A percentile compares a stretch with the other conserved stretches of the same genome.
Conservation (phyloP, 257 asterid species). For the Forsythia viridissima region DNA sequence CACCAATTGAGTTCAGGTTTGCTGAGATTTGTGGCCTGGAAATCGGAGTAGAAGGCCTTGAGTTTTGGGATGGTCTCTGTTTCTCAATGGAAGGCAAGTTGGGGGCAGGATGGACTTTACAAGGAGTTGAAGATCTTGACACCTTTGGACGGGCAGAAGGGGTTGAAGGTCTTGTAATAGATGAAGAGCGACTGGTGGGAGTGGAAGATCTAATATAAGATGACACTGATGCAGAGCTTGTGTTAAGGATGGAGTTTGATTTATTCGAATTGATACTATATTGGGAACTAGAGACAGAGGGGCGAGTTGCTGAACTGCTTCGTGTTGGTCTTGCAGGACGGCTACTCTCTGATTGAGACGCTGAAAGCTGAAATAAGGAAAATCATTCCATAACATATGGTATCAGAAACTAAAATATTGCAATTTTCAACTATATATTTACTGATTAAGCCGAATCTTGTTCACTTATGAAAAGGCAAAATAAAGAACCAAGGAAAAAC, state of each 20-base stretch:
- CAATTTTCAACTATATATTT: background rate
- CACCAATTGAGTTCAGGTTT: slow-evolving; percentile 50
- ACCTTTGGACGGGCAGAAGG: slow-evolving; percentile 68
- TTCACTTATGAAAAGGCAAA: slow-evolving; percentile 9
- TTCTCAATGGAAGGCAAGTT: slow-evolving; percentile 57
- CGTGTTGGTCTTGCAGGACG: slow-evolving; percentile 69
- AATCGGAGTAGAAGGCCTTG: slow-evolving; percentile 97
- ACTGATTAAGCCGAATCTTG: slow-evolving; percentile 2
- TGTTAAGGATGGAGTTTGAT: slow-evolving; percentile 72
- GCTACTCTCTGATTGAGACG: slow-evolving; percentile 79
- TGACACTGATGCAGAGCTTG: slow-evolving; percentile 95
- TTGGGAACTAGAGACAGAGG: slow-evolving; percentile 74
- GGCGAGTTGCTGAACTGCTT: slow-evolving; percentile 84
- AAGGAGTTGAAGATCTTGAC: slow-evolving; percentile 89
- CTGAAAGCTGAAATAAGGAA: slow-evolving; percentile 71
- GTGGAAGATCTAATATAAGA: slow-evolving; percentile 95
- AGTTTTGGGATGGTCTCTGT: slow-evolving; percentile 72
- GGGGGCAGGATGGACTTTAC: slow-evolving; percentile 60
- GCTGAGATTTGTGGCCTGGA: slow-evolving; percentile 77
- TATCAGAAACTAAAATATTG: background rate
- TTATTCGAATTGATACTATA: slow-evolving; percentile 66
- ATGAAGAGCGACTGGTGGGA: slow-evolving; percentile 68
- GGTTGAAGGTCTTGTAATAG: slow-evolving; percentile 78
- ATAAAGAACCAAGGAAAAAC: background rate
- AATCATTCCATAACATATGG: background rate